phyloP scores from a whole-genome alignment of 1,284 basidiomycete species.

The Chalciporus piperatoides region DNA sequence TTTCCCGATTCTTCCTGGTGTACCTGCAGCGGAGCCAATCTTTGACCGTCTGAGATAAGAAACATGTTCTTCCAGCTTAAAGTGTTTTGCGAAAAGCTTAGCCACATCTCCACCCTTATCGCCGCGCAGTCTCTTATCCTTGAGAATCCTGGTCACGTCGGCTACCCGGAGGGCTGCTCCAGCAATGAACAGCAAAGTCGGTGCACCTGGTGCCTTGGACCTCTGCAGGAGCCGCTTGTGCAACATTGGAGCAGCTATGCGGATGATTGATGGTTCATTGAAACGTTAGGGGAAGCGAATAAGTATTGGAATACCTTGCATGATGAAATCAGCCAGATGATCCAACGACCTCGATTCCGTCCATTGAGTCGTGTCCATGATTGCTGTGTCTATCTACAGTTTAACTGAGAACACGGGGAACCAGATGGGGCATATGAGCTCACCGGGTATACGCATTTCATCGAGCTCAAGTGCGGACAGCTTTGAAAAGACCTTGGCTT shows the following conservation, averaged over 20 bases:
- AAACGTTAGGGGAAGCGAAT: conserved; percentile 10
- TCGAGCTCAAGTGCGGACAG: conserved; percentile 68
- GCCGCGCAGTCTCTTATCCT: conserved; percentile 61
- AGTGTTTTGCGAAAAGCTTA: conserved; percentile 83
- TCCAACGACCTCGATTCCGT: conserved; percentile 65
- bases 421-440: conserved; percentile 19
- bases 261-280: background rate
- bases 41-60: conserved; percentile 71
- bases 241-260: conserved; percentile 61
- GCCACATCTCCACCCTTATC: conserved; percentile 81
- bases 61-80: conserved; percentile 79
- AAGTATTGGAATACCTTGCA: conserved; percentile 46
- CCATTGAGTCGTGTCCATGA: conserved; percentile 73
- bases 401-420: conserved; percentile 40
- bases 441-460: conserved; percentile 71
- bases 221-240: conserved; percentile 65
- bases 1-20: conserved; percentile 78
- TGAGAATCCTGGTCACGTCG: conserved; percentile 70
- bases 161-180: conserved; percentile 77
- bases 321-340: conserved; percentile 67
- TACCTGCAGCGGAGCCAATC: conserved; percentile 76
- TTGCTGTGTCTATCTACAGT: conserved; percentile 60
- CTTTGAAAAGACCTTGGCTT: conserved; percentile 61
- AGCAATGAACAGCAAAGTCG: conserved; percentile 73
- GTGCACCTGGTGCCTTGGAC: conserved; percentile 71